Evolutionary conservation across 257 asterid species (phyloP), one percentile per base, ranked within the genome.

Genomic region (Solanum chaucha): DNA sequence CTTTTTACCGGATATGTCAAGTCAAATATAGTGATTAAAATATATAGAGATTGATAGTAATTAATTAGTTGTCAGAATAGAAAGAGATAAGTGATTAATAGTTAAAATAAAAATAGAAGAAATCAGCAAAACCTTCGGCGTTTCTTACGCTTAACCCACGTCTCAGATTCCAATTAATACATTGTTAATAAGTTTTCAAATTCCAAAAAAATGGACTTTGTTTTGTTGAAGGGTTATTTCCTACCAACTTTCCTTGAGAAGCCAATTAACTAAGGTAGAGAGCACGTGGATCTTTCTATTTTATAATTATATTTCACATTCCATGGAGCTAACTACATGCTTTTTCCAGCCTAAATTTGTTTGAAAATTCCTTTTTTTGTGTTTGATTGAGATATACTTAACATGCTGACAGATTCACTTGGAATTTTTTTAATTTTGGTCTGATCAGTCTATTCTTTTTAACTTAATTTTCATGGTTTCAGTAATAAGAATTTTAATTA

Each of bases 101-200:
- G 19, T 30, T 48, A 84, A 70, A 85, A 85, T 64, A 64, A 74
- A 80, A 73, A n/a, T 61, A 20, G 58, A 64, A 35, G 8, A 90
- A 89, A 51, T 89, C 92, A 90, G 98, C 98, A 90, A 71, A 90
- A 93, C 88, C 88, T 24, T 84, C 98, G 97, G 91, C 98, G 96
- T 75, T 89, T 92, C 89, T 89, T 74, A 87, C 96, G 98, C 92
- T 40, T 90, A 91, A 81, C 90, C 93, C 94, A 96, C 99, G 97
- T 94, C 95, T 86, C 41, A 92, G 95, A 94, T 94, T 94, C 96
- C 6, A 22, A 65, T 38, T 28, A 65, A 64, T 8, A 44, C 48
- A 71, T 30, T 73, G 84, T 86, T 74, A 86, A 59, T 58, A 34
- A 44, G 82, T 51, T 55, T 55, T 17, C 64, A 55, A 55, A 55